Evolutionary conservation across 2,329 filamentous ascomycete genomes (phyloP), one percentile per base, ranked within the genome.

Genomic region (Botrytis squamosa): DNA sequence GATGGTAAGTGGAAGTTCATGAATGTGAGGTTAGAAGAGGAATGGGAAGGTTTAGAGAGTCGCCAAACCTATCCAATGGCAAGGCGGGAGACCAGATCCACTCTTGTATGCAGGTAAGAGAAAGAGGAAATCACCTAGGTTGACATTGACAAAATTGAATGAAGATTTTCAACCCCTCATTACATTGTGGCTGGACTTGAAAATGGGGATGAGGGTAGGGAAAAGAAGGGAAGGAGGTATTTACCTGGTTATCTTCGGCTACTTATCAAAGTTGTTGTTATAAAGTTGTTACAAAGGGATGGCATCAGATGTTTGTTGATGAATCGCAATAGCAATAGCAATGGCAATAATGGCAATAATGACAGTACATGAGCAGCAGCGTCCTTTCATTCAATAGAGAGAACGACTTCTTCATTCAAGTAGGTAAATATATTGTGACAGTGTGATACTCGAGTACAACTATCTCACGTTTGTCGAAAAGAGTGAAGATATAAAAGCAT

Each of bases 71-170:
- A 12, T 55, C 49, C 49, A 55, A 55, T 55, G 12, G 4, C 3
- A n/a, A n/a, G 59, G 59, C 36, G 36, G 59, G 59, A 63, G 18
- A 18, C 5, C 3, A 49, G 64, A 66, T 52, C 44, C 64, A 66
- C 63, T 49, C 16, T 66, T 66, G 63, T 25, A 49, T 66, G 64
- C 64, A n/a, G 29, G 33, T 49, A 25, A n/a, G 64, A 66, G 29
- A 38, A 36, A 66, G 36, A 66, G 64, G 42, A 66, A 25, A 66
- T 52, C 46, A 66, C 44, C 18, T 49, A 20, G 44, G 16, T 22
- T 65, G 63, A 44, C 63, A 46, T 14, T 65, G 63, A 44, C 63
- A 46, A 33, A 25, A 18, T 63, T 18, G 14, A 63, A 42, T 42
- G 38, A 40, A 63, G 60, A 22, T 63, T 42, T 63, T 40, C 22